These are phyloP conservation scores for Paecilomyces formosus DNA, from an alignment of 2,329 filamentous ascomycete species.

Conservation along the genomic window DNA sequence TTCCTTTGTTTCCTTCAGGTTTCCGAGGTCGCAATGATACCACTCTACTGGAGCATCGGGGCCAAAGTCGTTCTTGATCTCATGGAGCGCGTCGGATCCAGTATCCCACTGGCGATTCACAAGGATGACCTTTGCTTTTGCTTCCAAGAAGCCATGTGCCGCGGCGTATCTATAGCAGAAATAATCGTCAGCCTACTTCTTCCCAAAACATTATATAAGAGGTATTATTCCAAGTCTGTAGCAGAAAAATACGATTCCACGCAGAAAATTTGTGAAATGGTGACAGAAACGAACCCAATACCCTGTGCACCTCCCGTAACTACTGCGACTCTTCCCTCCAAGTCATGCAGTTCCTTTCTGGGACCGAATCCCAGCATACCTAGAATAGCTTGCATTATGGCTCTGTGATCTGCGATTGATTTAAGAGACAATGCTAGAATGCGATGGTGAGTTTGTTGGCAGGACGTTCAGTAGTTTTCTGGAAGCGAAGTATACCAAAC, in stretches of 20 bases:
- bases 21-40: slow-evolving; percentile 36
- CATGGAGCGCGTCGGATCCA: slow-evolving; percentile 26
- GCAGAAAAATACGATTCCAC: not conserved
- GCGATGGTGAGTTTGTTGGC: not conserved
- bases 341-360: slow-evolving; percentile 25
- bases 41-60: slow-evolving; percentile 31
- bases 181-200: not conserved
- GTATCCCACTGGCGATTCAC: slow-evolving; percentile 32
- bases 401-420: not conserved
- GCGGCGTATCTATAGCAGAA: slow-evolving; percentile 20
- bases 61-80: slow-evolving; percentile 20
- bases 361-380: slow-evolving; percentile 29
- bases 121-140: slow-evolving; percentile 31
- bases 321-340: slow-evolving; percentile 30
- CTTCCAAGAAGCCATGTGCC: slow-evolving; percentile 25
- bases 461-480: not conserved
- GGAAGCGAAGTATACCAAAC: too few species aligned
- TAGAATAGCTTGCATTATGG: slow-evolving; percentile 33
- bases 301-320: slow-evolving; percentile 34
- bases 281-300: slow-evolving; percentile 22
- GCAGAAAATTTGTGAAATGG: not conserved
- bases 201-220: too few species aligned
- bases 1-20: slow-evolving; percentile 28
- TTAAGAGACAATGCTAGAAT: not conserved
- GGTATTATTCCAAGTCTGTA: too few species aligned